Conservation (phyloP, 108 stramenopile genomes). For the Cylindrotheca fusiformis region DNA sequence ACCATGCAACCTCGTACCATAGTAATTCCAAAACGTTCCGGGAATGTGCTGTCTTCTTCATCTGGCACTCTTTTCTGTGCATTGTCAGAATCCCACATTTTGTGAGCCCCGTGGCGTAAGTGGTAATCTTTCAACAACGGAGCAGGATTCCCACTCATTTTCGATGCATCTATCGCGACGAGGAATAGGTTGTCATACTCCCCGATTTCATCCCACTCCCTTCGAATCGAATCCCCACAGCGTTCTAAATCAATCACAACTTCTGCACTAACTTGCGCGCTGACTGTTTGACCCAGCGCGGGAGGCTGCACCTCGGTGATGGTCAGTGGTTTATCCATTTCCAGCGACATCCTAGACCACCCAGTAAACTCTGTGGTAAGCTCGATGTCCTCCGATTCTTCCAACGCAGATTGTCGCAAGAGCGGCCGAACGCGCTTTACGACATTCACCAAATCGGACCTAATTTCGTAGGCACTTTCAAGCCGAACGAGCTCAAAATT, state of each 20-base stretch:
- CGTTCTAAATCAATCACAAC: slow-evolving; percentile 77
- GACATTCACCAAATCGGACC: slow-evolving; percentile 87
- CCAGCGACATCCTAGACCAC: slow-evolving; percentile 85
- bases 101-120: slow-evolving; percentile 26
- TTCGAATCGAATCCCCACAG: slow-evolving; percentile 70
- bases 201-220: slow-evolving; percentile 92
- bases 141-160: slow-evolving; percentile 50
- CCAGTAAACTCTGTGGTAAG: slow-evolving; percentile 70
- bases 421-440: slow-evolving; percentile 72
- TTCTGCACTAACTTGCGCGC: slow-evolving; percentile 76
- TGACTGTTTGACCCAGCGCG: slow-evolving; percentile 74
- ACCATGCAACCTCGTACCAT: slow-evolving; percentile 86
- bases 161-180: slow-evolving; percentile 72
- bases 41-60: slow-evolving; percentile 84
- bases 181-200: slow-evolving; percentile 94
- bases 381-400: slow-evolving; percentile 30
- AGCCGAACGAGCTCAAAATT: slow-evolving; percentile 89
- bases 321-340: slow-evolving; percentile 45
- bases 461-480: slow-evolving; percentile 92
- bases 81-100: slow-evolving; percentile 29
- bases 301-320: slow-evolving; percentile 84
- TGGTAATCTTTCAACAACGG: slow-evolving; percentile 43
- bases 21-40: slow-evolving; percentile 61
- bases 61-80: slow-evolving; percentile 60
- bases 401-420: slow-evolving; percentile 33